Evolutionary conservation across 768 basidiomycete species (phyloP).

Genomic region (Lentinula detonsa): DNA sequence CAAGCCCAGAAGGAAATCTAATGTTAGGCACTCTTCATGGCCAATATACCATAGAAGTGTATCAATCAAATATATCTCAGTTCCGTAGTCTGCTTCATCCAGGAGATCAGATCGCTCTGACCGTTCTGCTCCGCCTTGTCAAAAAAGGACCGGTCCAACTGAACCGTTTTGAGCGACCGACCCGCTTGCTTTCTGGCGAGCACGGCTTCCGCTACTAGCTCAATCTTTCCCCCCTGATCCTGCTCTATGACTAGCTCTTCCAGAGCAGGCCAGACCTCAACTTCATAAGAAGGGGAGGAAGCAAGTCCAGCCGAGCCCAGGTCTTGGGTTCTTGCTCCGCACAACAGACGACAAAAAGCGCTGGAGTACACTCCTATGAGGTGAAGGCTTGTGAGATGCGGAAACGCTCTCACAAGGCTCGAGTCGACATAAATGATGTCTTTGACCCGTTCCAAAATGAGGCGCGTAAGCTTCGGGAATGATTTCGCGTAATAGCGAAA

Average conservation of each 20-base stretch:
- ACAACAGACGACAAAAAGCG: slow-evolving; percentile 9
- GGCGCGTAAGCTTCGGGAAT: slow-evolving; percentile 6
- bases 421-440: slow-evolving; percentile 9
- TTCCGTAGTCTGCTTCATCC: neutral
- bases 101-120: neutral
- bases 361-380: slow-evolving; percentile 8
- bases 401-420: slow-evolving; percentile 8
- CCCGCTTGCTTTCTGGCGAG: slow-evolving; percentile 1
- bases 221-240: slow-evolving; percentile 1
- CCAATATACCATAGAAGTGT: neutral
- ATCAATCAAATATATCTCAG: neutral
- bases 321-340: slow-evolving; percentile 8
- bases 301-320: neutral
- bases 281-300: neutral
- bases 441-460: slow-evolving; percentile 5
- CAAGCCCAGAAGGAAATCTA: neutral
- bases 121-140: neutral
- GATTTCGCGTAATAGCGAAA: slow-evolving; percentile 8
- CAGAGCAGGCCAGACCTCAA: neutral
- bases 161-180: neutral
- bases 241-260: neutral
- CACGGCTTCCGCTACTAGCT: neutral
- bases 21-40: neutral
- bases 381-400: slow-evolving; percentile 3
- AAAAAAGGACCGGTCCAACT: neutral